Base-by-base conservation (phyloP, 1,284 basidiomycete genomes). In the Trichosporon asahii region DNA sequence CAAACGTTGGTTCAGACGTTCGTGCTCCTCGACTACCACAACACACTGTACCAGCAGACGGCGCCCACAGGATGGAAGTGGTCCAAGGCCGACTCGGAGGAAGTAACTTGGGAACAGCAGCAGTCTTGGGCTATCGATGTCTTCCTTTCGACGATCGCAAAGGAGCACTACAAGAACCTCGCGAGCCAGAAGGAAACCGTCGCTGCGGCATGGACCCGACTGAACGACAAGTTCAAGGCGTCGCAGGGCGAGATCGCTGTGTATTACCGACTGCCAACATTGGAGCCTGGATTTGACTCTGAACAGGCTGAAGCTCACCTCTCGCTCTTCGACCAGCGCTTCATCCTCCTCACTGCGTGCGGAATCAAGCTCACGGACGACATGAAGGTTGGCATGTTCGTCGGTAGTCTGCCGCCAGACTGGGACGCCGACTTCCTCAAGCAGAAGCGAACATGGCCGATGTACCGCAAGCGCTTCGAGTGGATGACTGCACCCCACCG, bases 151-250 rank as follows among this genome's bases (percentile, higher is more conserved):
- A 61, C 57, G 9, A 61, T 61, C 15, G 57, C 57, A 7, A 61
- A 61, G 18, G 57, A 61, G 27, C 57, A 61, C 23, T 31, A 61
- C 57, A 61, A 61, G 27, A 61, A 61, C 14, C 57, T 61, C 9
- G 27, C 57, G 15, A 61, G n/a, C 15, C 57, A 61, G 57, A 61
- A 61, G 57, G 57, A 61, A 31, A 61, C 57, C 7, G 29, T 61
- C 29, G 57, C 57, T 2, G 57, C 57, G 27, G 57, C 57, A 18
- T 61, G 57, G 57, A 31, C 57, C 18, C 27, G 57, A 11, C 57
- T 61, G 15, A 61, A 61, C 27, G 57, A 61, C 57, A 61, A 61
- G 57, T 61, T 61, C 57, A 61, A 61, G 57, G 57, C 57, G 18
- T 61, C 57, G 18, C 57, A 61, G 29, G 57, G 29, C 11, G 57